Percentiles rank a stretch among this genome's conserved stretches.
Conservation (phyloP, 371 early-diverging fungal genomes). For the Apophysomyces elegans region DNA sequence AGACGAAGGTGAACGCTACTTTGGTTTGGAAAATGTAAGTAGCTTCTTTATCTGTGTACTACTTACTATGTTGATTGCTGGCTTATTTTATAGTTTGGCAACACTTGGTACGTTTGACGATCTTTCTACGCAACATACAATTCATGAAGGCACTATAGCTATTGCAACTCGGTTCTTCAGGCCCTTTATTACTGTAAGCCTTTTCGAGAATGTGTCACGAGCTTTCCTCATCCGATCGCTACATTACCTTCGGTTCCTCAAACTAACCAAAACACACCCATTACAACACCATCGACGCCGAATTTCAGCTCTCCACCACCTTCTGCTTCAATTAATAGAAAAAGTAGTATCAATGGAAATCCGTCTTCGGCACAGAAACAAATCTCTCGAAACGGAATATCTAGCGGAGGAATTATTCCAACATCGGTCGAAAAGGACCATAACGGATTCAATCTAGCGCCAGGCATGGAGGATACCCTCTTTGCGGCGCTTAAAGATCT, state of each 20-base stretch:
- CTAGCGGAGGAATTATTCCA: slow-evolving; percentile 3
- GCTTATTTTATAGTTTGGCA: slow-evolving; percentile 77
- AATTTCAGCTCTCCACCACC: slow-evolving; percentile 15
- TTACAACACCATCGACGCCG: slow-evolving; percentile 26
- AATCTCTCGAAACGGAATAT: not conserved
- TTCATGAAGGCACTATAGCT: slow-evolving; percentile 53
- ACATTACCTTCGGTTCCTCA: slow-evolving; percentile 35
- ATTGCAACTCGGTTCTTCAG: slow-evolving; percentile 96
- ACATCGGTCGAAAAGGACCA: slow-evolving; percentile 39
- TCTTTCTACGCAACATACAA: not conserved
- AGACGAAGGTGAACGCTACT: slow-evolving; percentile 73
- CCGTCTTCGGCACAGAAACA: not conserved
- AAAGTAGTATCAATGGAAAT: slow-evolving; percentile 14
- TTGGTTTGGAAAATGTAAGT: slow-evolving; percentile 92
- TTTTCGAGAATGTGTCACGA: slow-evolving; percentile 90
- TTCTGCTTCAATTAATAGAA: slow-evolving; percentile 20
- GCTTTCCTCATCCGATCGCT: slow-evolving; percentile 56
- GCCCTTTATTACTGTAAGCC: slow-evolving; percentile 95
- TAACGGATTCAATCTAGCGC: slow-evolving; percentile 50
- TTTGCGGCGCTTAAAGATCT: slow-evolving; percentile 87
- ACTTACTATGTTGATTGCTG: slow-evolving; percentile 1
- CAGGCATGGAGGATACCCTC: slow-evolving; percentile 78
- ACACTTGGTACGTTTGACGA: slow-evolving; percentile 75
- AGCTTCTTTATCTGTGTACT: not conserved
- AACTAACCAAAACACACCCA: slow-evolving; percentile 34